These are phyloP conservation scores for Candida ponderosae DNA, from an alignment of 805 yeast species.

Conservation along the genomic window DNA sequence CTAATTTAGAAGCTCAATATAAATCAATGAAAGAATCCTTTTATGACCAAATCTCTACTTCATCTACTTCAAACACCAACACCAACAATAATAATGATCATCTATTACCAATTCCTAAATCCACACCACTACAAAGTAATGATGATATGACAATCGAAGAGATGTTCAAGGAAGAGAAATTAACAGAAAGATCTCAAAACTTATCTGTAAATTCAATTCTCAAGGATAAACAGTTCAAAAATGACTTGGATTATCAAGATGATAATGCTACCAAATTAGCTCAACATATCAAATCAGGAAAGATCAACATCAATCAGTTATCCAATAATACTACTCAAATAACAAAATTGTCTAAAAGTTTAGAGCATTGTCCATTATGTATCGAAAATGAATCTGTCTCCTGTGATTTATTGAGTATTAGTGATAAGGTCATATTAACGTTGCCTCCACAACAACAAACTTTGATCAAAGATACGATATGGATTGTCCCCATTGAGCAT, in stretches of 20 bases:
- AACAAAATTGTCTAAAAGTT: conserved; percentile 18
- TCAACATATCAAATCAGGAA: conserved; percentile 18
- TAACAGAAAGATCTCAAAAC: conserved; percentile 11
- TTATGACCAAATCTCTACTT: no score
- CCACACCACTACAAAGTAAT: no score
- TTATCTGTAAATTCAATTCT: conserved; percentile 27
- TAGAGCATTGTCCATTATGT: conserved; percentile 31
- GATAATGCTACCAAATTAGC: conserved; percentile 33
- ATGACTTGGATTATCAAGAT: conserved; percentile 36
- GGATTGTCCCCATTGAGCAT: conserved; percentile 37
- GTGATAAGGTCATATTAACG: conserved; percentile 28
- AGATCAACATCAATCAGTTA: conserved; percentile 19
- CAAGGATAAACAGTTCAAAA: conserved; percentile 26
- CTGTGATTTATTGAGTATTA: conserved; percentile 27
- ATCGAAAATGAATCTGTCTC: conserved; percentile 18
- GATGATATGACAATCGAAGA: conserved; percentile 30
- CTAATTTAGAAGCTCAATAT: no score
- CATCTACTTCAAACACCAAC: no score
- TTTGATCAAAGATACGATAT: conserved; percentile 23
- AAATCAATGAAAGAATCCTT: no score
- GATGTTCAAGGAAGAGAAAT: conserved; percentile 26
- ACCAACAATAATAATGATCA: no score
- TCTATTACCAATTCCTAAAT: no score
- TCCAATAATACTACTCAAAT: conserved; percentile 16
- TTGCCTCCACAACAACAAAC: conserved; percentile 32